A percentile compares a stretch with the other conserved stretches of the same genome.
Conservation (phyloP, 192 early-diverging fungal genomes). For the Kickxella alabastrina region DNA sequence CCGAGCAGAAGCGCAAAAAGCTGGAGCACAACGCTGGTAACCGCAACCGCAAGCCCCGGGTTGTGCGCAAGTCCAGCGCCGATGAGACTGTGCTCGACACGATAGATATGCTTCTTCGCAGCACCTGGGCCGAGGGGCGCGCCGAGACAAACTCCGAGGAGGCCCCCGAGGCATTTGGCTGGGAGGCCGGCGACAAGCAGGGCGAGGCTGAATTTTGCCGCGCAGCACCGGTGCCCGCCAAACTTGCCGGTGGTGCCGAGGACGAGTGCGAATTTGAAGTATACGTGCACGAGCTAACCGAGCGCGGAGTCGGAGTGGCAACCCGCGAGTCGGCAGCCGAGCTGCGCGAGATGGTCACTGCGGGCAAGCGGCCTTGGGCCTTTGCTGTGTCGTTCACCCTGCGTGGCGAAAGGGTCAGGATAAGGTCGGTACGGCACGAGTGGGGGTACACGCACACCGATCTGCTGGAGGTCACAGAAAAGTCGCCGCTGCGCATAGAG, state of each 20-base stretch:
- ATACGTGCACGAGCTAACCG: slow-evolving; percentile 38
- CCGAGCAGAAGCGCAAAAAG: slow-evolving; percentile 32
- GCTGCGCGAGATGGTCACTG: slow-evolving; percentile 16
- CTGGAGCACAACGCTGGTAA: not conserved
- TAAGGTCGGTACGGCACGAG: slow-evolving; percentile 41
- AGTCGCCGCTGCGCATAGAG: slow-evolving; percentile 37
- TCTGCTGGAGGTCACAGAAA: slow-evolving; percentile 20
- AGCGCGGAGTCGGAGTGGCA: slow-evolving; percentile 40
- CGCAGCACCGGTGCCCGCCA: slow-evolving; percentile 26
- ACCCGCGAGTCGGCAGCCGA: slow-evolving; percentile 30
- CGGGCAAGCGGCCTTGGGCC: slow-evolving; percentile 35
- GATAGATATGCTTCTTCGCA: slow-evolving; percentile 24
- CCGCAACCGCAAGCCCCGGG: slow-evolving; percentile 8
- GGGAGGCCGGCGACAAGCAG: slow-evolving; percentile 21
- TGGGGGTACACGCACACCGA: slow-evolving; percentile 50
- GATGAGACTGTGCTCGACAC: slow-evolving; percentile 38
- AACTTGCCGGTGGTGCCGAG: slow-evolving; percentile 27
- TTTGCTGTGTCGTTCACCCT: slow-evolving; percentile 41
- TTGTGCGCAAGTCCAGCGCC: slow-evolving; percentile 26
- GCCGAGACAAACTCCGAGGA: not conserved
- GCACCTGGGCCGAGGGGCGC: slow-evolving; percentile 6
- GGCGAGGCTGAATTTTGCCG: slow-evolving; percentile 30
- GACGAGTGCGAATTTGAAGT: slow-evolving; percentile 35
- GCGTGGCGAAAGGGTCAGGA: slow-evolving; percentile 27
- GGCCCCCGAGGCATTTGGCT: slow-evolving; percentile 31